These are phyloP conservation scores for carrot (Daucus carota) DNA, from an alignment of 129 eudicot genomes.

Conservation along the genomic window DNA sequence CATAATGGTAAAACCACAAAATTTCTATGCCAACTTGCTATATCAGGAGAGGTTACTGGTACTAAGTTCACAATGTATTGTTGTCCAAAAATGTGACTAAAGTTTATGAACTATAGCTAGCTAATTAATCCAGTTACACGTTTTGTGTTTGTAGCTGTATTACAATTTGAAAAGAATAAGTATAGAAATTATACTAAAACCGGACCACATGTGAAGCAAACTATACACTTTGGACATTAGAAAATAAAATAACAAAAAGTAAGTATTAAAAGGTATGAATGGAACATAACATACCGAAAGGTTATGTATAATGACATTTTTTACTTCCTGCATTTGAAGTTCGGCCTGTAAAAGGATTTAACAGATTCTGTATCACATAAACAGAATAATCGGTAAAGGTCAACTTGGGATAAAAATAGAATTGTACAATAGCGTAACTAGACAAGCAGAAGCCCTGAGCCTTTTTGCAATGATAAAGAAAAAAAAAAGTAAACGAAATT, in stretches of 20 bases:
- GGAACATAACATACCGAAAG: slow-evolving; percentile 65
- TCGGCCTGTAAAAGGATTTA: slow-evolving; percentile 61
- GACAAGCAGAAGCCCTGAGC: not conserved
- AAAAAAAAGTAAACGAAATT: not conserved
- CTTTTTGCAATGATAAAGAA: not conserved
- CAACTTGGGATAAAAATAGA: not conserved
- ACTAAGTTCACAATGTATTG: not conserved
- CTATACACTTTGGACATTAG: not conserved
- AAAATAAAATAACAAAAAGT: not conserved
- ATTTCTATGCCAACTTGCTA: not conserved
- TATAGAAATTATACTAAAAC: not conserved
- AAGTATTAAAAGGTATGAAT: not conserved
- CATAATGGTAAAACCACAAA: not conserved
- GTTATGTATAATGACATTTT: slow-evolving; percentile 80
- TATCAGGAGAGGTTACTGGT: not conserved
- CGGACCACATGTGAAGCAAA: not conserved
- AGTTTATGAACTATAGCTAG: not conserved
- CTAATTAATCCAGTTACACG: not conserved
- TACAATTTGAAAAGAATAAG: not conserved
- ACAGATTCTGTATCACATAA: slow-evolving; percentile 2
- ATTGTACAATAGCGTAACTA: not conserved
- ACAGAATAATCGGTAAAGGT: not conserved
- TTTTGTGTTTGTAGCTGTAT: not conserved
- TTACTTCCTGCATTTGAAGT: slow-evolving; percentile 87
- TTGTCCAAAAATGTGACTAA: not conserved